Evolutionary conservation across 768 basidiomycete species (phyloP).

Genomic region (Panaeolus papilionaceus): DNA sequence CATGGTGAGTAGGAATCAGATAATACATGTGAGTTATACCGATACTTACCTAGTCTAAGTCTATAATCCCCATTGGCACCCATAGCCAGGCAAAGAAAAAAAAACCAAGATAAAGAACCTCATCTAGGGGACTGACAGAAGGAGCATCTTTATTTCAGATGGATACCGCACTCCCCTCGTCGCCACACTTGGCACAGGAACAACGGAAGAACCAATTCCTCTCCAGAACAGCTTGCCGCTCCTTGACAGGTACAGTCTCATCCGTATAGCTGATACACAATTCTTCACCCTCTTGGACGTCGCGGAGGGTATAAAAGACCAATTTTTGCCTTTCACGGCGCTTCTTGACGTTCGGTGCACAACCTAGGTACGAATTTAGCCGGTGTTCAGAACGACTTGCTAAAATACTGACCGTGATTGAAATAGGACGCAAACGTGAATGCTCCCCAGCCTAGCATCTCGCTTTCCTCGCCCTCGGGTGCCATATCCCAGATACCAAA

Average conservation of each 20-base stretch:
- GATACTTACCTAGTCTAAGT: not conserved
- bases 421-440: constrained; percentile 69
- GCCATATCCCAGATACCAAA: constrained; percentile 73
- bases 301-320: constrained; percentile 51
- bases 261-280: constrained; percentile 61
- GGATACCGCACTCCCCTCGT: not conserved
- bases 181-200: constrained; percentile 49
- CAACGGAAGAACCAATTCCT: constrained; percentile 66
- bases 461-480: constrained; percentile 50
- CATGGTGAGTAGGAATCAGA: not conserved
- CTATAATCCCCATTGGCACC: no score
- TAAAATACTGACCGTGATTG: constrained; percentile 59
- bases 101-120: no score
- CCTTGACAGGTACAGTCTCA: constrained; percentile 34
- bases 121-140: no score
- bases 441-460: constrained; percentile 72
- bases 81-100: no score
- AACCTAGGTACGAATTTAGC: constrained; percentile 42
- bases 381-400: not conserved
- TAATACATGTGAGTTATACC: not conserved
- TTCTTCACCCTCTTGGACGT: constrained; percentile 56
- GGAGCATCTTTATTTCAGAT: not conserved
- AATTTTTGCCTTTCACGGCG: constrained; percentile 44
- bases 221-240: constrained; percentile 47
- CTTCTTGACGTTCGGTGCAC: constrained; percentile 58